Evolutionary conservation across 2,329 filamentous ascomycete genomes (phyloP).

Genomic region (Sporothrix pseudoabietina): DNA sequence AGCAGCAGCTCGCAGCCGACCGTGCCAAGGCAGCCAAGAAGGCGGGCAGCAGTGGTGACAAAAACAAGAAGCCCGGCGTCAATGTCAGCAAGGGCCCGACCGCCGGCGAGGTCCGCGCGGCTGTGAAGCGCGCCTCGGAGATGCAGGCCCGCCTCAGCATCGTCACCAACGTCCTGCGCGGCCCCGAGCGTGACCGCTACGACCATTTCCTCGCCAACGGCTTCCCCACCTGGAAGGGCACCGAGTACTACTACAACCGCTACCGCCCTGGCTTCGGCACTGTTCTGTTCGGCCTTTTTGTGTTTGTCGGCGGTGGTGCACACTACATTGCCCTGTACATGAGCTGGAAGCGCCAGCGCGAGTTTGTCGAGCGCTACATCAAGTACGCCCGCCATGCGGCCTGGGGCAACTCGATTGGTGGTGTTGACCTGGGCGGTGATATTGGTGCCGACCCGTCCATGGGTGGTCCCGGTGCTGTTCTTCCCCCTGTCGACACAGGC

Average conservation of each 20-base stretch:
- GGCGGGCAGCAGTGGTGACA: conserved; percentile 47
- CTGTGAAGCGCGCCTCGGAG: conserved; percentile 78
- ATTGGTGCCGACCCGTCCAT: conserved; percentile 38
- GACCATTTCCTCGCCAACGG: conserved; percentile 92
- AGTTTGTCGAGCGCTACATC: conserved; percentile 91
- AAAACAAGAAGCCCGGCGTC: conserved; percentile 60
- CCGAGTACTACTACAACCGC: conserved; percentile 95
- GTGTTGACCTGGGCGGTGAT: conserved; percentile 53
- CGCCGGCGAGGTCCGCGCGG: conserved; percentile 72
- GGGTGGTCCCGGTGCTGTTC: conserved; percentile 33
- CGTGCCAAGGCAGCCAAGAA: conserved; percentile 59
- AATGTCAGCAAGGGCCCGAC: conserved; percentile 71
- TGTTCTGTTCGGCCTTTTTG: conserved; percentile 77
- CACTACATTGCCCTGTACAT: conserved; percentile 87
- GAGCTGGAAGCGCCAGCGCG: conserved; percentile 83
- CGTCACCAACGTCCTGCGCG: conserved; percentile 82
- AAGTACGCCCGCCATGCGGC: conserved; percentile 83
- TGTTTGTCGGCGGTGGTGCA: conserved; percentile 78
- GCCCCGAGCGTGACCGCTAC: conserved; percentile 79
- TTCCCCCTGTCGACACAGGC: conserved; percentile 31
- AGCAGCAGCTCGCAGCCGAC: conserved; percentile 75
- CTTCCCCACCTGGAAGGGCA: conserved; percentile 95
- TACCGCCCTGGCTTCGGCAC: conserved; percentile 89
- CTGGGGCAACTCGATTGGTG: conserved; percentile 79
- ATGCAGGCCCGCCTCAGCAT: conserved; percentile 82